A percentile compares a stretch with the other conserved stretches of the same genome.
These are phyloP conservation scores for Claviceps citrina DNA, from an alignment of 2,329 filamentous ascomycete genomes.

Conservation along the genomic window DNA sequence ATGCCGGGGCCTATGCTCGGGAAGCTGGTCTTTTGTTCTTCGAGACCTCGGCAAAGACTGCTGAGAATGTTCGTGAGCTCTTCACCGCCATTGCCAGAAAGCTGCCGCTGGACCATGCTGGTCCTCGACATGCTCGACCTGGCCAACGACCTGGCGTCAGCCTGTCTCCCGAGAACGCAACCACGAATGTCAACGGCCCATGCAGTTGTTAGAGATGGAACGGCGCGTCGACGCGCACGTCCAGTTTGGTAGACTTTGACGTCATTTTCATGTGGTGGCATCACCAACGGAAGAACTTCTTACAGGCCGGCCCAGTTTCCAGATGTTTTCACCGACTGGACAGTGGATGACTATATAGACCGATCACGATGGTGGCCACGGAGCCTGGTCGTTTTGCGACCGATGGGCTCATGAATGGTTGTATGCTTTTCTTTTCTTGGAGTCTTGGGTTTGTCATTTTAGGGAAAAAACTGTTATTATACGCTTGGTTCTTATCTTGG, in stretches of 20 bases:
- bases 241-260: conserved; percentile 5
- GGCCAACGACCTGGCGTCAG: conserved; percentile 45
- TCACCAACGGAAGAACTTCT: conserved; percentile 11
- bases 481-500: conserved; percentile 13
- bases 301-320: conserved; percentile 12
- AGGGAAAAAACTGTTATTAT: conserved; percentile 20
- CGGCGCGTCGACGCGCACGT: not conserved
- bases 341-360: conserved; percentile 11
- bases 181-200: conserved; percentile 39
- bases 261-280: conserved; percentile 6
- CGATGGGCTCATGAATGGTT: conserved; percentile 15
- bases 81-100: conserved; percentile 98
- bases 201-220: conserved; percentile 36
- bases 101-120: conserved; percentile 85
- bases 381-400: conserved; percentile 11
- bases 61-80: conserved; percentile 86
- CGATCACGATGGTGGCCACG: conserved; percentile 12
- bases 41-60: conserved; percentile 94
- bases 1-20: conserved; percentile 87
- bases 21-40: conserved; percentile 95
- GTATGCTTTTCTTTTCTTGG: conserved; percentile 21
- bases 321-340: not conserved
- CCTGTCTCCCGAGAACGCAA: conserved; percentile 39
- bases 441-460: conserved; percentile 22
- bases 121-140: conserved; percentile 68